Evolutionary conservation across 2,329 filamentous ascomycete genomes (phyloP).

Genomic region (Colletotrichum musae): DNA sequence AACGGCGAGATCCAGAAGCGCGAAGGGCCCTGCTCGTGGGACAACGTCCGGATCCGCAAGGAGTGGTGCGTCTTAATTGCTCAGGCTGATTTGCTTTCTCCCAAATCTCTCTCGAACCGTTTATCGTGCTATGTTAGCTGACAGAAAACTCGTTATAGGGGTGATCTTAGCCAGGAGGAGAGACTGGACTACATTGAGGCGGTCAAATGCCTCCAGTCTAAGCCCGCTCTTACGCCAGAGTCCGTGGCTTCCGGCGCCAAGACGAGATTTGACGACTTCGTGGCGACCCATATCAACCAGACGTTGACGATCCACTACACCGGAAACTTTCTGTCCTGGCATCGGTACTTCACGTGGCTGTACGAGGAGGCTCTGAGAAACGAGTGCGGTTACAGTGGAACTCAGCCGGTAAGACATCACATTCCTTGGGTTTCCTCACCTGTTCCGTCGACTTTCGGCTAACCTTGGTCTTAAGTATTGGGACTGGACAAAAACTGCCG

Average conservation of each 20-base stretch:
- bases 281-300: constrained; percentile 64
- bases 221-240: constrained; percentile 52
- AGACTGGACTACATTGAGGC: constrained; percentile 60
- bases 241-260: constrained; percentile 57
- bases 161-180: constrained; percentile 49
- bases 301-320: constrained; percentile 60
- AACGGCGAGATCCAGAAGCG: constrained; percentile 40
- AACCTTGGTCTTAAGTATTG: constrained; percentile 22
- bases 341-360: constrained; percentile 51
- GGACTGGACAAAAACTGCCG: constrained; percentile 52
- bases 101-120: no score
- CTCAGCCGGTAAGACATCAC: constrained; percentile 51
- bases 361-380: constrained; percentile 44
- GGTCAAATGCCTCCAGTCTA: constrained; percentile 59
- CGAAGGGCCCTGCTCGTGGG: constrained; percentile 43
- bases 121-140: not conserved
- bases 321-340: constrained; percentile 51
- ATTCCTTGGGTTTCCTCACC: constrained; percentile 1
- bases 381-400: constrained; percentile 56
- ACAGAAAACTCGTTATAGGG: constrained; percentile 37
- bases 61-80: constrained; percentile 46
- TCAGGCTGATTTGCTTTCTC: no score
- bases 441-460: constrained; percentile 22
- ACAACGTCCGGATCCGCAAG: constrained; percentile 48
- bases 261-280: constrained; percentile 65